Evolutionary conservation across 768 basidiomycete species (phyloP).

Genomic region (Lactarius psammicola): DNA sequence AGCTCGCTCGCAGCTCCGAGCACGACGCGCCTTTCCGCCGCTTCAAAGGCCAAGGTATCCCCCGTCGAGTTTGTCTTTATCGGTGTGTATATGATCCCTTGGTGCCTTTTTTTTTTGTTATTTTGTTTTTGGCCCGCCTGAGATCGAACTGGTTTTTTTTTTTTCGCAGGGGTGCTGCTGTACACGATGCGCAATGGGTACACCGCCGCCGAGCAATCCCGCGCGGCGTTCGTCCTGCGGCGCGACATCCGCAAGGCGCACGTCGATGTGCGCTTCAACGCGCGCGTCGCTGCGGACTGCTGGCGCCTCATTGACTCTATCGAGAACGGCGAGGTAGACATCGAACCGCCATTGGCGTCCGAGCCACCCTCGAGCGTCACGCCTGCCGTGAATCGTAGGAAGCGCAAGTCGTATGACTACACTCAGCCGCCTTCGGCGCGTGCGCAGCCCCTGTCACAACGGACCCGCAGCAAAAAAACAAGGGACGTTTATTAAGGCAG

Average conservation of each 20-base stretch:
- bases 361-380: background rate
- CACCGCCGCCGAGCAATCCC: constrained; percentile 48
- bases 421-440: background rate
- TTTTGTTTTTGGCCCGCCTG: no score
- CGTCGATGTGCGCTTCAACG: constrained; percentile 65
- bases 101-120: no score
- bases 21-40: constrained; percentile 36
- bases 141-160: no score
- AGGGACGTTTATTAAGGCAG: constrained; percentile 3
- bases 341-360: background rate
- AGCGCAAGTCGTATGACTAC: constrained; percentile 12
- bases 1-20: constrained; percentile 43
- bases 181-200: constrained; percentile 47
- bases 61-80: constrained; percentile 80
- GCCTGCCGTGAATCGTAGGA: background rate
- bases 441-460: no score
- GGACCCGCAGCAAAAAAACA: background rate
- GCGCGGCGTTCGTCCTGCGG: constrained; percentile 57
- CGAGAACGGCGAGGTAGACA: constrained; percentile 30
- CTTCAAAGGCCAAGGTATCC: constrained; percentile 57
- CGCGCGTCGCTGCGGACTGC: constrained; percentile 49
- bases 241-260: constrained; percentile 52
- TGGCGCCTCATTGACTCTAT: constrained; percentile 54
- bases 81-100: constrained; percentile 42
- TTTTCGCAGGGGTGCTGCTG: constrained; percentile 59